These are phyloP conservation scores for Plenodomus lindquistii DNA, from an alignment of 2,329 filamentous ascomycete species.

Conservation along the genomic window DNA sequence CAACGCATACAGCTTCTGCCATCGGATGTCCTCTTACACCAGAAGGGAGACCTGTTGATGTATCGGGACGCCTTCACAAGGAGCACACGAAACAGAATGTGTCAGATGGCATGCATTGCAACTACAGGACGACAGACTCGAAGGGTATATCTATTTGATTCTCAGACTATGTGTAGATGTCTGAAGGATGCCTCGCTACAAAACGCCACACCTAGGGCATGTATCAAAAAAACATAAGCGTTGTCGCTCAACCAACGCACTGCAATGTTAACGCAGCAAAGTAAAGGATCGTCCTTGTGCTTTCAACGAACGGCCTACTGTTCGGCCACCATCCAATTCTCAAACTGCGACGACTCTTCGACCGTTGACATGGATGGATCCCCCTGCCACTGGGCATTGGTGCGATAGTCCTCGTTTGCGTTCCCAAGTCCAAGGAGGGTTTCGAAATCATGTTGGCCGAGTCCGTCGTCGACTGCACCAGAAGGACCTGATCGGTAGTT, in stretches of 20 bases:
- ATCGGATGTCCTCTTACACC: not conserved
- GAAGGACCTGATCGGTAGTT: slow-evolving; percentile 38
- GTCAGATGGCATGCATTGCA: not conserved
- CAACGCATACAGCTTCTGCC: slow-evolving; percentile 3
- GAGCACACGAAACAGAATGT: not conserved
- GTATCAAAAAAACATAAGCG: no score
- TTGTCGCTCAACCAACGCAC: not conserved
- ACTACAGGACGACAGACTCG: no score
- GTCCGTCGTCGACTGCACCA: slow-evolving; percentile 34
- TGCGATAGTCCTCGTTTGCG: slow-evolving; percentile 29
- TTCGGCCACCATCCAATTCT: slow-evolving; percentile 49
- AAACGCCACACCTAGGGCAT: not conserved
- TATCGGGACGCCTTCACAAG: not conserved
- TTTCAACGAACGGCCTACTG: slow-evolving; percentile 13
- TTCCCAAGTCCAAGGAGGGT: slow-evolving; percentile 26
- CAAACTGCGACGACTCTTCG: slow-evolving; percentile 51
- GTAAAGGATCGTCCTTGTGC: not conserved
- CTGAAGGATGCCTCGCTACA: not conserved
- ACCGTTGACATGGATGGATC: slow-evolving; percentile 41
- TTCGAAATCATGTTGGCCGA: slow-evolving; percentile 34
- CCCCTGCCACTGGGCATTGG: slow-evolving; percentile 44
- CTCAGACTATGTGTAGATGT: not conserved
- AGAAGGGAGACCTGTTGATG: not conserved
- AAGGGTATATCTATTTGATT: not conserved
- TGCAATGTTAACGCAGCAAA: slow-evolving; percentile 1